phyloP scores from a whole-genome alignment of 2,329 filamentous ascomycete genomes.

The Epichloe amarillans region DNA sequence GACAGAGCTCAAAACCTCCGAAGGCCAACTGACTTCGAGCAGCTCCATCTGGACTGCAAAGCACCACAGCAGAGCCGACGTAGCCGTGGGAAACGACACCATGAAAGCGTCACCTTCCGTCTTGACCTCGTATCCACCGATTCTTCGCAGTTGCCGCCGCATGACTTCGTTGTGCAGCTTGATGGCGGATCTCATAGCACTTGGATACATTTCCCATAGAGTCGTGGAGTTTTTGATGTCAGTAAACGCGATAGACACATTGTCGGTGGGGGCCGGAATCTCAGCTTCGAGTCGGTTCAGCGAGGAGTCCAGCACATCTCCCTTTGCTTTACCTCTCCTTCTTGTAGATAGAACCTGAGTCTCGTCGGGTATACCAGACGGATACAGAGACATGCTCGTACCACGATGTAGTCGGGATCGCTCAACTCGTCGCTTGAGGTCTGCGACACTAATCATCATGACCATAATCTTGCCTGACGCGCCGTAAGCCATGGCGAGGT shows the following conservation, averaged over 20 bases:
- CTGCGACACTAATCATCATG: slow-evolving; percentile 90
- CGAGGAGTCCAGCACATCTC: slow-evolving; percentile 66
- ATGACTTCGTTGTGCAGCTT: slow-evolving; percentile 96
- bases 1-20: slow-evolving; percentile 77
- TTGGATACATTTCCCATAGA: slow-evolving; percentile 89
- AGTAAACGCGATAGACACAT: slow-evolving; percentile 89
- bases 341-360: slow-evolving; percentile 49
- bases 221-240: slow-evolving; percentile 98
- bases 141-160: slow-evolving; percentile 80
- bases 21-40: slow-evolving; percentile 82
- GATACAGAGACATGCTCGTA: slow-evolving; percentile 74
- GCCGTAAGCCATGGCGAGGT: slow-evolving; percentile 90
- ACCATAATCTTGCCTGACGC: slow-evolving; percentile 95
- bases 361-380: slow-evolving; percentile 60
- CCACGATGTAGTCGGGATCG: slow-evolving; percentile 60
- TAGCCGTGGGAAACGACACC: slow-evolving; percentile 95
- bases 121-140: slow-evolving; percentile 97
- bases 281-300: slow-evolving; percentile 78
- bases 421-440: slow-evolving; percentile 72
- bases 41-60: slow-evolving; percentile 86
- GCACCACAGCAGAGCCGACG: slow-evolving; percentile 87
- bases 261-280: slow-evolving; percentile 80
- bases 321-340: slow-evolving; percentile 50
- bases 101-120: slow-evolving; percentile 99
- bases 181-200: slow-evolving; percentile 92